Base-by-base conservation (phyloP, 2,329 filamentous ascomycete genomes). In the Colletotrichum sp. region DNA sequence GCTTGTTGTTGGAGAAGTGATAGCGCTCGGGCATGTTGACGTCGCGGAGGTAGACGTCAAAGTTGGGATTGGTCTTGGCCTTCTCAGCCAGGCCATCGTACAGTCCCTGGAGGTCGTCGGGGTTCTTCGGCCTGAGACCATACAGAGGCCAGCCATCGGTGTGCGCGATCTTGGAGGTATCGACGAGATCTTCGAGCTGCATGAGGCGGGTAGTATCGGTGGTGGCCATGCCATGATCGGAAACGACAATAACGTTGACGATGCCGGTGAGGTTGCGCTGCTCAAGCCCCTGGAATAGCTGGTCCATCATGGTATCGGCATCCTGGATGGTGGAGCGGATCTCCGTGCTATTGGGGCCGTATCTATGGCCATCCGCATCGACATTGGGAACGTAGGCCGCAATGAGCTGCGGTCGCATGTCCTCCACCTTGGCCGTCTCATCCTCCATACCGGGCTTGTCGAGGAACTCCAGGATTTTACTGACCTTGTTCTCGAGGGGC, bases 151-250 rank as follows among this genome's bases (percentile, higher is more conserved):
- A 99, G 71, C 97, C 97, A 79, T 99, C 97, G 30, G 92, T 94
- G 82, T 97, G 95, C 75, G 94, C 93, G 61, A 99, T 93, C 79
- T 95, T 90, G 65, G 86, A 87, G 8, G 94, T 89, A 82, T 98
- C 95, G 63, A 99, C 89, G 6, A 99, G 86, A 81, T 98, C 95
- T 78, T 99, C 97, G 4, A 99, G 88, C 84, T 99, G 97, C 30
- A 99, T 90, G 62, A 99, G 88, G 13, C 97, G 91, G 22, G 92
- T 89, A 0, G 91, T 92, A 76, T 96, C 95, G 0, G 97, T 99
- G 0, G 96, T 98, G 2, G 97, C 97, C 97, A 99, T 99, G 67
- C 97, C 97, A 83, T 99, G 97, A 83, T 99, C 97, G 1, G 96
- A 98, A 4, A 99, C 96, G n/a, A 99, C 90, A 39, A 99, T 93